Conservation (phyloP, 495 filamentous ascomycete genomes). For the Hyaloscypha finlandica region DNA sequence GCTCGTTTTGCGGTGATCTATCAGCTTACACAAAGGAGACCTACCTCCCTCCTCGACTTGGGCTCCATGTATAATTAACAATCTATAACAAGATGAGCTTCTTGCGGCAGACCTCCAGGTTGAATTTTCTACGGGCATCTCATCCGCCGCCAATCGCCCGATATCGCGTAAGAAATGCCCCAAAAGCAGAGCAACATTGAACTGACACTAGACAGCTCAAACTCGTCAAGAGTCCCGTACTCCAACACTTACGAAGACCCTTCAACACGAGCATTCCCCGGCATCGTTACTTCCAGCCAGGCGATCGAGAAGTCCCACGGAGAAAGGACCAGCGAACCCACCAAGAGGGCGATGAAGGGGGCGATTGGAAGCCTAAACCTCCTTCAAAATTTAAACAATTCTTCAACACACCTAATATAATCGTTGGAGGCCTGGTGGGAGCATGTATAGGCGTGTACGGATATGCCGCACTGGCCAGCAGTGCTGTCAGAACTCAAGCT, state of each 20-base stretch:
- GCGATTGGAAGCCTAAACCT: background rate
- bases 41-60: background rate
- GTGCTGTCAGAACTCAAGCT: background rate
- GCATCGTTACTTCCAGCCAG: background rate
- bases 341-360: background rate
- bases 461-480: background rate
- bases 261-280: background rate
- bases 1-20: background rate
- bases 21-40: background rate
- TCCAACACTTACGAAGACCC: background rate
- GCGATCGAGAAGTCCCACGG: background rate
- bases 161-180: background rate
- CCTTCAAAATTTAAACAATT: background rate
- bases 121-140: background rate
- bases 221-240: background rate
- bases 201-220: background rate
- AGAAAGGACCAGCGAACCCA: background rate
- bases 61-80: background rate
- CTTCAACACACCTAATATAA: background rate
- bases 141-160: background rate
- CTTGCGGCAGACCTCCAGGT: background rate
- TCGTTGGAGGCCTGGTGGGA: constrained; percentile 2
- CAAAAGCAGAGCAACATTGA: background rate
- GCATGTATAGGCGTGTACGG: background rate
- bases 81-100: background rate